A percentile compares a stretch with the other conserved stretches of the same genome.
These are phyloP conservation scores for Eucalyptus pauciflora DNA, from an alignment of 345 rosid genomes.

Conservation along the genomic window DNA sequence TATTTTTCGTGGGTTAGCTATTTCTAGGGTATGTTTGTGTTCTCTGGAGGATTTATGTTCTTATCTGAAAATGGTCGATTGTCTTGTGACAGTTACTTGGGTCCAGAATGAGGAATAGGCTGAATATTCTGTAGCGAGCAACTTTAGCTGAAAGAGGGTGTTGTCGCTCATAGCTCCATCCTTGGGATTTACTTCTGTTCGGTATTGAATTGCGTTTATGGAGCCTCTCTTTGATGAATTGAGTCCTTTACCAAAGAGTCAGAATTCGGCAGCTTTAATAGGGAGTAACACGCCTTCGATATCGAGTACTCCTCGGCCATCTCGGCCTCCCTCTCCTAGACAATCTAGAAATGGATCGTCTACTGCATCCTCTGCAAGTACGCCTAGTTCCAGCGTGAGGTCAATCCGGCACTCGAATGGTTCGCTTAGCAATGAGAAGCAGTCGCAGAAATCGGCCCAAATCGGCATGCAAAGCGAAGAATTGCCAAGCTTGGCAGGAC, in stretches of 20 bases:
- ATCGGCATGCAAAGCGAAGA: conserved; percentile 14
- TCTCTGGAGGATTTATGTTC: not conserved
- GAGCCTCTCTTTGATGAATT: conserved; percentile 37
- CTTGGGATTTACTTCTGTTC: not conserved
- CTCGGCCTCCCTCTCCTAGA: conserved; percentile 28
- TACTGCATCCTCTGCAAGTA: conserved; percentile 1
- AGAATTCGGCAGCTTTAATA: conserved; percentile 14
- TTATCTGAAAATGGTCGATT: not conserved
- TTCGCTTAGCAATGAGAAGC: conserved; percentile 15
- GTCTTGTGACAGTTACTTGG: not conserved
- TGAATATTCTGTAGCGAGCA: not conserved
- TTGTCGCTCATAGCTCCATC: not conserved
- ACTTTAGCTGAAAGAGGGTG: not conserved
- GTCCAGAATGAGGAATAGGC: not conserved
- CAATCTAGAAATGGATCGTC: conserved; percentile 19
- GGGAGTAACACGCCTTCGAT: conserved; percentile 10
- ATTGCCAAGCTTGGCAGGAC: conserved; percentile 10
- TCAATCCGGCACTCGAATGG: conserved; percentile 6
- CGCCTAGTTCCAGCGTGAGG: conserved; percentile 1
- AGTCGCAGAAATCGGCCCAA: not conserved
- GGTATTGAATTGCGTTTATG: conserved; percentile 40
- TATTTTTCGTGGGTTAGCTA: not conserved
- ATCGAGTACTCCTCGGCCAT: conserved; percentile 8
- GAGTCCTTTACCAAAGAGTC: conserved; percentile 28
- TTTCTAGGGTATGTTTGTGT: not conserved